These are phyloP conservation scores for Calonectria pseudoreteaudii DNA, from an alignment of 2,329 filamentous ascomycete species.

Conservation along the genomic window DNA sequence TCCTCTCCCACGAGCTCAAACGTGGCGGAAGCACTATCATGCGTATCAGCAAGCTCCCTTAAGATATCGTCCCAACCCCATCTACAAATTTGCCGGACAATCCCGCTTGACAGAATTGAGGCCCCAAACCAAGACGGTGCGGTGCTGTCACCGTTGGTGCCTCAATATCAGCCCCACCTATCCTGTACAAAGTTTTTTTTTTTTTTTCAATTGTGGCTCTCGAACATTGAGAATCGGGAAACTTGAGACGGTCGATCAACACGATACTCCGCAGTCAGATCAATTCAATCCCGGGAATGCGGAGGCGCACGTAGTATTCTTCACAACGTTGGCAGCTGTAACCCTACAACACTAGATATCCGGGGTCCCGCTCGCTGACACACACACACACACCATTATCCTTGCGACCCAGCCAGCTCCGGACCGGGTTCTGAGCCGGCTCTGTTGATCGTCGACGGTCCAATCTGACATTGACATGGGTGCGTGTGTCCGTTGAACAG, in stretches of 20 bases:
- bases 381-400: not conserved
- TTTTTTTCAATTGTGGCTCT: not conserved
- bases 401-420: conserved; percentile 16
- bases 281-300: not conserved
- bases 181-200: not conserved
- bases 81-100: not conserved
- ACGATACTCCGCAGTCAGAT: not conserved
- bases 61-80: not conserved
- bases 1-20: not conserved
- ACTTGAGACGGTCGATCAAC: not conserved
- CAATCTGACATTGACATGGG: conserved; percentile 4
- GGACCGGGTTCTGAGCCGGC: conserved; percentile 16
- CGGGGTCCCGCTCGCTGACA: not conserved
- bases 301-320: not conserved
- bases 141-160: not conserved
- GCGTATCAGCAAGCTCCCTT: not conserved
- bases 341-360: not conserved
- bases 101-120: not conserved
- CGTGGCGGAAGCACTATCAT: not conserved
- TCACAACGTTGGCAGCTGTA: not conserved
- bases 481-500: not conserved
- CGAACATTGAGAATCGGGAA: not conserved
- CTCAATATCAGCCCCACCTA: not conserved
- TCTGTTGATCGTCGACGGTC: conserved; percentile 16
- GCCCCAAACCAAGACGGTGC: not conserved